Percentiles rank a stretch among this genome's conserved stretches.
Evolutionary conservation across 805 yeast species (phyloP).

Genomic region (Brettanomyces custersianus): DNA sequence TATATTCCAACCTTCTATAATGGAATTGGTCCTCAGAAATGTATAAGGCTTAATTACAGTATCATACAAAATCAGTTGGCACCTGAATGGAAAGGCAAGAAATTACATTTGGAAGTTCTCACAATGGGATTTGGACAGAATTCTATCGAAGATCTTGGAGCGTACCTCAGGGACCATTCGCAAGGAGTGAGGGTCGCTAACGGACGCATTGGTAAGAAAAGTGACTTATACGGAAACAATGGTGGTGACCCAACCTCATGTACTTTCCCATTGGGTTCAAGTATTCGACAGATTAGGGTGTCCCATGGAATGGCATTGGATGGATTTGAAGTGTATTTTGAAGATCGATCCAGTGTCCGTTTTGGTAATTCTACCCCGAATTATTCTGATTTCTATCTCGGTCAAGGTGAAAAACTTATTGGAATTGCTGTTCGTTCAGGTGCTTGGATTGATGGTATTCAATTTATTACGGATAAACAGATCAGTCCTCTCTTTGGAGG

Average conservation of each 20-base stretch:
- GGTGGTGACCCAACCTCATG: constrained; percentile 11
- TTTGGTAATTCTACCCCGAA: constrained; percentile 48
- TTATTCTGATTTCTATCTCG: constrained; percentile 48
- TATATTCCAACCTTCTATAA: constrained; percentile 47
- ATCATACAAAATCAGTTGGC: constrained; percentile 34
- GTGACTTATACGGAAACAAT: constrained; percentile 16
- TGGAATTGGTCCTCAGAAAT: constrained; percentile 54
- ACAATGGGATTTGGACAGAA: constrained; percentile 54
- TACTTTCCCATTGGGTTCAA: constrained; percentile 10
- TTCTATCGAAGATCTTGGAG: constrained; percentile 39
- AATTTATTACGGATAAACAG: constrained; percentile 57
- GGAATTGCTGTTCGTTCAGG: constrained; percentile 67
- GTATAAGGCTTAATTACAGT: constrained; percentile 38
- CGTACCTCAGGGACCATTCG: constrained; percentile 19
- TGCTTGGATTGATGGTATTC: constrained; percentile 84
- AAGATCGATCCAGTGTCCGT: constrained; percentile 14
- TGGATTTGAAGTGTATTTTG: constrained; percentile 55
- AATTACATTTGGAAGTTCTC: constrained; percentile 44
- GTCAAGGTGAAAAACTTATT: constrained; percentile 47
- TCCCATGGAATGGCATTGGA: constrained; percentile 75
- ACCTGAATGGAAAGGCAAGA: constrained; percentile 23
- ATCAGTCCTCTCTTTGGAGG: constrained; percentile 58
- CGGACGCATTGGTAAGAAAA: constrained; percentile 10
- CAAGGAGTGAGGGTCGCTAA: constrained; percentile 11
- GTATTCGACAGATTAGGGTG: constrained; percentile 46